phyloP scores from a whole-genome alignment of 352 stramenopile species.

The Blastocystis hominis region DNA sequence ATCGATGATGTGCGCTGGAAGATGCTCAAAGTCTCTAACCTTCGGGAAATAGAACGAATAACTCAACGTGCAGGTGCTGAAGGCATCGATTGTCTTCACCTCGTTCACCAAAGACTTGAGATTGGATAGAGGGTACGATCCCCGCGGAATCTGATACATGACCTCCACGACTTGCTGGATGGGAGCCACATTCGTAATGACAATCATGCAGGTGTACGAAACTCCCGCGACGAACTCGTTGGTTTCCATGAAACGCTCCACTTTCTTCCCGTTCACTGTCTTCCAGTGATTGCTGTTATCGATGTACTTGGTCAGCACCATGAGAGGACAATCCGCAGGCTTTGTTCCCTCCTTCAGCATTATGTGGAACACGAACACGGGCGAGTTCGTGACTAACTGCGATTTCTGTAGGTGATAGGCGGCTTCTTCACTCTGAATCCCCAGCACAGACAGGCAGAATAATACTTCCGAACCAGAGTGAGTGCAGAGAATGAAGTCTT shows the following conservation, averaged over 20 bases:
- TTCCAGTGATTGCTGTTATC: constrained; percentile 53
- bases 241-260: constrained; percentile 48
- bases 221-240: constrained; percentile 66
- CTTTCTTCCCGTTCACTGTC: constrained; percentile 21
- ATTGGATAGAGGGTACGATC: constrained; percentile 64
- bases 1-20: constrained; percentile 65
- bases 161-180: constrained; percentile 63
- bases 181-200: constrained; percentile 66
- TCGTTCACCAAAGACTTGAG: constrained; percentile 67
- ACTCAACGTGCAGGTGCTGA: constrained; percentile 63
- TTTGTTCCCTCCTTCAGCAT: constrained; percentile 62
- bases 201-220: constrained; percentile 65
- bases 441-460: constrained; percentile 66
- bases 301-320: constrained; percentile 66
- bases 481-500: constrained; percentile 66
- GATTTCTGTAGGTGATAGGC: not conserved
- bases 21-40: constrained; percentile 65
- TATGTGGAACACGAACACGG: constrained; percentile 66
- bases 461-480: constrained; percentile 65
- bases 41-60: constrained; percentile 68
- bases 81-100: constrained; percentile 62
- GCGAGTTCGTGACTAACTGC: constrained; percentile 28
- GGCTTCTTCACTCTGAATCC: constrained; percentile 58
- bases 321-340: constrained; percentile 57
- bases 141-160: constrained; percentile 69